These are phyloP conservation scores for Sporothrix pallida DNA, from an alignment of 2,329 filamentous ascomycete genomes.

Conservation along the genomic window DNA sequence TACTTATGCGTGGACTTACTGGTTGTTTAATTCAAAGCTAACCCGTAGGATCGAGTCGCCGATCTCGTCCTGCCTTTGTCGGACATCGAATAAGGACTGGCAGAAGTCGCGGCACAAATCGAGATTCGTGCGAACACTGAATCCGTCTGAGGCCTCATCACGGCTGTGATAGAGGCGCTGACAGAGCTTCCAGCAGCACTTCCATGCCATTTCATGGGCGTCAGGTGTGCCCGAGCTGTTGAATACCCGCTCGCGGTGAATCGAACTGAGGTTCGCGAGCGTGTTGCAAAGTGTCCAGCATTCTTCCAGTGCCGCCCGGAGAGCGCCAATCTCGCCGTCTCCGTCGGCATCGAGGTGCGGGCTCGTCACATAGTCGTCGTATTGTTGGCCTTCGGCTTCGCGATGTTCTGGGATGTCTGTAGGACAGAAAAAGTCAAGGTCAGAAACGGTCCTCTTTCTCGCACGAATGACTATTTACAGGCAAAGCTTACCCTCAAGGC, in stretches of 20 bases:
- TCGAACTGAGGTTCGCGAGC: constrained; percentile 80
- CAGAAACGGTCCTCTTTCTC: not conserved
- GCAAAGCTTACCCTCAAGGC: constrained; percentile 71
- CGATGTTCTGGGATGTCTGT: constrained; percentile 58
- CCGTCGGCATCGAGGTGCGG: constrained; percentile 48
- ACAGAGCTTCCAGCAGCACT: constrained; percentile 90
- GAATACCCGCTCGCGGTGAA: constrained; percentile 80
- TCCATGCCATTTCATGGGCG: constrained; percentile 87
- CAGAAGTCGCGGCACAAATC: constrained; percentile 92
- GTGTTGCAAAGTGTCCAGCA: constrained; percentile 97
- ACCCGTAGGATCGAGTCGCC: constrained; percentile 87
- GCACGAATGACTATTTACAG: not conserved
- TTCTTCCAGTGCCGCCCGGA: constrained; percentile 80
- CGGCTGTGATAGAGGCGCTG: constrained; percentile 84
- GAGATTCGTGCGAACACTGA: constrained; percentile 74
- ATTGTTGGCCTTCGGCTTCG: constrained; percentile 60
- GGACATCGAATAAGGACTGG: constrained; percentile 85
- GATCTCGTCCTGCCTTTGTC: constrained; percentile 75
- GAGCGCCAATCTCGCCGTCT: constrained; percentile 67
- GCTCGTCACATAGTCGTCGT: constrained; percentile 54
- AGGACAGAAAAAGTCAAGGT: not conserved
- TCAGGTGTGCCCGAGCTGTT: constrained; percentile 75
- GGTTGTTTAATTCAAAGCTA: constrained; percentile 94
- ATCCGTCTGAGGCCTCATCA: constrained; percentile 70
- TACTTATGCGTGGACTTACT: constrained; percentile 55